Evolutionary conservation across 176 grass and related monocot genomes (phyloP).

Genomic region (Triticum dicoccoides): DNA sequence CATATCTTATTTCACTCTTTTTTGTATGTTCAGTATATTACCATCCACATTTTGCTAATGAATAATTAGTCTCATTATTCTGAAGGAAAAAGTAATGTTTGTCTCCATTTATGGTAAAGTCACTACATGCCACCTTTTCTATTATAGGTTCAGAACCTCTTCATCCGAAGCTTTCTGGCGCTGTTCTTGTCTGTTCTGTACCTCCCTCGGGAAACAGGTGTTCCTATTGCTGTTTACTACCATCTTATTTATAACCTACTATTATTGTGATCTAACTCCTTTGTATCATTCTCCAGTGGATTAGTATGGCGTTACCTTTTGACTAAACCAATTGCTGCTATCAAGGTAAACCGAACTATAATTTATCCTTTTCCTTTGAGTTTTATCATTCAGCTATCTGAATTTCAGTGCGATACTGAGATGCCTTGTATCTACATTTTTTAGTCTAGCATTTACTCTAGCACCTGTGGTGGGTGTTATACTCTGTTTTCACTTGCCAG

Average conservation of each 20-base stretch:
- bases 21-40: neutral
- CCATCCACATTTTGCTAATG: neutral
- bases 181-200: constrained; percentile 83
- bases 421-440: neutral
- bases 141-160: constrained; percentile 22
- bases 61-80: neutral
- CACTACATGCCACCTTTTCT: constrained; percentile 12
- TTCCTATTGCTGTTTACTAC: neutral
- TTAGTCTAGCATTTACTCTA: neutral
- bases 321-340: constrained; percentile 74
- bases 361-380: neutral
- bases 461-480: neutral
- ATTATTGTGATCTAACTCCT: constrained; percentile 26
- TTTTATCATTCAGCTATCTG: neutral
- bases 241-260: neutral
- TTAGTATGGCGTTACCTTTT: constrained; percentile 90
- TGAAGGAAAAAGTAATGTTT: neutral
- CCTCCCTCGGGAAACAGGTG: constrained; percentile 94
- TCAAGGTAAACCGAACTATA: constrained; percentile 62
- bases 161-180: constrained; percentile 62
- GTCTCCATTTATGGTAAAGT: constrained; percentile 16
- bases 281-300: constrained; percentile 47
- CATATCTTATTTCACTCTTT: neutral
- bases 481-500: neutral
- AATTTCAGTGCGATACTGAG: constrained; percentile 15